phyloP scores from a whole-genome alignment of 2,329 filamentous ascomycete species.

The Dactylellina sp. region DNA sequence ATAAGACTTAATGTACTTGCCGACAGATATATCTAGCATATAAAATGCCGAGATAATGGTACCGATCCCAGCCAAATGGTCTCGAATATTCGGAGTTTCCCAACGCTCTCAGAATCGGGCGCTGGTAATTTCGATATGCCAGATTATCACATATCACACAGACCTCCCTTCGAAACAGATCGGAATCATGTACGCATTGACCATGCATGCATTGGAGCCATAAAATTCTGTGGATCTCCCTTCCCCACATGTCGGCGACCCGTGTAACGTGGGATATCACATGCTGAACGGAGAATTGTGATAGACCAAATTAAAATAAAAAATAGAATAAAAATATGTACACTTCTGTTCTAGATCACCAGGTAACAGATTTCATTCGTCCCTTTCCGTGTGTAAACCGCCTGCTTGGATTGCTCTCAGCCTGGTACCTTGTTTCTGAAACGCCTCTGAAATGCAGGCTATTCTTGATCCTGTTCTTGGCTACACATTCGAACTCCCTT shows the following conservation, averaged over 20 bases:
- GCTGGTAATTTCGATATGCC: not conserved
- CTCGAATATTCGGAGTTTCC: not conserved
- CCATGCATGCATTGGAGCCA: conserved; percentile 18
- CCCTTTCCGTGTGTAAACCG: conserved; percentile 2
- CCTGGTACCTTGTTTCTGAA: not conserved
- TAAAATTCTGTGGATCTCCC: not conserved
- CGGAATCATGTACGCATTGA: conserved; percentile 8
- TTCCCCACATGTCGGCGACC: conserved; percentile 18
- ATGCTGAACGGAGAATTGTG: not conserved
- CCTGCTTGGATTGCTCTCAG: no score
- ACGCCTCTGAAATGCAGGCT: not conserved
- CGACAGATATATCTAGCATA: not conserved
- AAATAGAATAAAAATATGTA: conserved; percentile 18
- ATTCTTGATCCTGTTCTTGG: not conserved
- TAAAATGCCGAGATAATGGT: not conserved
- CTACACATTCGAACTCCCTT: no score
- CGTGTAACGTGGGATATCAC: conserved; percentile 25
- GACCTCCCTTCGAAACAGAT: conserved; percentile 19
- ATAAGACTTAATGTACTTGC: no score
- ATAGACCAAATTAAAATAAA: conserved; percentile 4
- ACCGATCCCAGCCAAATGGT: conserved; percentile 1
- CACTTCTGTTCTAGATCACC: not conserved
- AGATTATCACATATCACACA: not conserved
- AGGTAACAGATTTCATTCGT: conserved; percentile 7
- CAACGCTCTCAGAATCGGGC: not conserved